These are phyloP conservation scores for Auricularia heimuer DNA, from an alignment of 768 basidiomycete species.

Conservation along the genomic window DNA sequence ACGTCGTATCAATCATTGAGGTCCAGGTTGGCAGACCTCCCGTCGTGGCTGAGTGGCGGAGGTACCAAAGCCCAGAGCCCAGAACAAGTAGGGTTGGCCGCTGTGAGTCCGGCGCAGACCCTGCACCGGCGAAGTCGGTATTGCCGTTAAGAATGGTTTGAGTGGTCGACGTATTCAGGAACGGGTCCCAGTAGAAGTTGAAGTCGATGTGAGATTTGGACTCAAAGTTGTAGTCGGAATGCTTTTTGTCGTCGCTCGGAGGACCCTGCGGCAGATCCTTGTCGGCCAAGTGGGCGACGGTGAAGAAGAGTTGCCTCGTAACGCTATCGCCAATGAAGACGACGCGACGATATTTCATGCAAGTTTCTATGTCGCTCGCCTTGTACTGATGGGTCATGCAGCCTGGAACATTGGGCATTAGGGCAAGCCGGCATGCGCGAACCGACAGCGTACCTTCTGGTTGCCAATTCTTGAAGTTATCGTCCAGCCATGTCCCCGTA, in stretches of 20 bases:
- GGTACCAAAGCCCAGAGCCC: constrained; percentile 84
- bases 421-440: constrained; percentile 1
- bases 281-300: constrained; percentile 55
- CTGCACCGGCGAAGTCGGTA: constrained; percentile 8
- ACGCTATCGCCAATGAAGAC: constrained; percentile 83
- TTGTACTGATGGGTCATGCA: constrained; percentile 71
- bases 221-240: constrained; percentile 48
- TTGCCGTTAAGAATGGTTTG: constrained; percentile 31
- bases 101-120: constrained; percentile 16
- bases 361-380: constrained; percentile 40
- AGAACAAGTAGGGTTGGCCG: constrained; percentile 63
- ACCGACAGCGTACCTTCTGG: constrained; percentile 53
- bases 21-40: constrained; percentile 78
- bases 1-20: constrained; percentile 55
- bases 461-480: constrained; percentile 65
- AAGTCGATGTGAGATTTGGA: constrained; percentile 39
- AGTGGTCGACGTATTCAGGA: constrained; percentile 59
- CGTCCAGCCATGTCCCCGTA: constrained; percentile 72
- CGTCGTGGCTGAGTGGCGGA: constrained; percentile 60
- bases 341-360: constrained; percentile 49
- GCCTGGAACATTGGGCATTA: constrained; percentile 32
- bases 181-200: constrained; percentile 80
- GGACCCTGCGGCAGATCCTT: constrained; percentile 41
- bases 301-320: constrained; percentile 70
- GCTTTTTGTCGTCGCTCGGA: constrained; percentile 52